A percentile compares a stretch with the other conserved stretches of the same genome.
These are phyloP conservation scores for Talaromyces wortmannii DNA, from an alignment of 495 filamentous ascomycete species.

Conservation along the genomic window DNA sequence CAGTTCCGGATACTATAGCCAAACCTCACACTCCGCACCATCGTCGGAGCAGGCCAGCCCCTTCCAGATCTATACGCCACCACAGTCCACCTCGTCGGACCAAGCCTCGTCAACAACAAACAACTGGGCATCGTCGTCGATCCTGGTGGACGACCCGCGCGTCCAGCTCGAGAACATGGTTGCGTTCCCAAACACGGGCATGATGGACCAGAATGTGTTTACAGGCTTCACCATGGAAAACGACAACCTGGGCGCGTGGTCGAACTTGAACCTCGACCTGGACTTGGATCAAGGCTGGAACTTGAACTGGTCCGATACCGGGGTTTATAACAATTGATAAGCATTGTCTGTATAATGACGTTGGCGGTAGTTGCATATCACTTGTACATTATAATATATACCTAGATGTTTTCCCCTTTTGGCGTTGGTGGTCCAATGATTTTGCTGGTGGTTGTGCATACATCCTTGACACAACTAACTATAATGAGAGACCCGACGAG, in stretches of 20 bases:
- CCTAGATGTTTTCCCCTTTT: background rate
- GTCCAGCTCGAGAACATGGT: conserved; percentile 9
- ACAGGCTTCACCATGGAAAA: background rate
- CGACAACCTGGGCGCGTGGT: conserved; percentile 15
- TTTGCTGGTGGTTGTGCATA: background rate
- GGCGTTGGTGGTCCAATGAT: too few relatives aligned
- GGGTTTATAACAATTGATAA: background rate
- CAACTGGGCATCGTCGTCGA: background rate
- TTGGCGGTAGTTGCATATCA: background rate
- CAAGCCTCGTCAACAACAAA: background rate
- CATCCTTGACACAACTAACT: background rate
- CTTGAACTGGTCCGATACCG: conserved; percentile 24
- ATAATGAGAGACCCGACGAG: background rate
- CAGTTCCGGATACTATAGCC: background rate
- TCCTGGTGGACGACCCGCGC: conserved; percentile 7
- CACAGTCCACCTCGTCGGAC: conserved; percentile 13
- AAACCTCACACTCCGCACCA: background rate
- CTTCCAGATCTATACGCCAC: conserved; percentile 17
- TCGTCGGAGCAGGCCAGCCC: conserved; percentile 6
- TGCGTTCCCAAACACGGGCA: conserved; percentile 6
- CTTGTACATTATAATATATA: background rate
- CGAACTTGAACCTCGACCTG: conserved; percentile 19
- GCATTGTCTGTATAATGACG: background rate
- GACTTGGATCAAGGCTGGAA: conserved; percentile 35
- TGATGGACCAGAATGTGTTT: conserved; percentile 14